A percentile compares a stretch with the other conserved stretches of the same genome.
Conservation (phyloP, 345 rosid genomes). For the Eutrema heterophyllum region DNA sequence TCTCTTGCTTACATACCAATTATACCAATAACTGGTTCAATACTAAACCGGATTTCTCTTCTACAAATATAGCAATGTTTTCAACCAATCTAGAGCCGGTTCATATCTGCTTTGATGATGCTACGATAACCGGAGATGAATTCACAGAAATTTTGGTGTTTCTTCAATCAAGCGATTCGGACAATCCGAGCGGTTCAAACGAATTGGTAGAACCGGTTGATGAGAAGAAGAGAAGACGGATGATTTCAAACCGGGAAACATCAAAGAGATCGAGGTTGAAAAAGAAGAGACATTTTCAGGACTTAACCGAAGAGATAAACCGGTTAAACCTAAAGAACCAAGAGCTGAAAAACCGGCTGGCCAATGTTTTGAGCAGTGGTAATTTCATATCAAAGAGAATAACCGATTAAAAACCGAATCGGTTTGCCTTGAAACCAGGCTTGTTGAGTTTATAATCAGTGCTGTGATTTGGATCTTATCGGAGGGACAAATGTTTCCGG, state of each 20-base stretch:
- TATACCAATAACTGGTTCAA: constrained; percentile 10
- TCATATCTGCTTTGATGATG: constrained; percentile 31
- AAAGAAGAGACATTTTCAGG: constrained; percentile 69
- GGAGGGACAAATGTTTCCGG: constrained; percentile 87
- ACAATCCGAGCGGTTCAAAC: constrained; percentile 41
- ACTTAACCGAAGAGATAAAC: constrained; percentile 45
- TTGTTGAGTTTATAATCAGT: constrained; percentile 51
- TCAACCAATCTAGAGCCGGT: constrained; percentile 37
- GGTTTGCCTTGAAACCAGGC: constrained; percentile 39
- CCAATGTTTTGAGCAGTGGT: constrained; percentile 33
- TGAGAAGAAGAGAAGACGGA: constrained; percentile 66
- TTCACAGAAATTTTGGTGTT: constrained; percentile 47
- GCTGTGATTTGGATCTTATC: constrained; percentile 74
- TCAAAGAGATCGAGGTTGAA: constrained; percentile 79
- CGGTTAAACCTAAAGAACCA: constrained; percentile 44
- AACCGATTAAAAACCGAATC: constrained; percentile 52
- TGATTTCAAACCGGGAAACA: constrained; percentile 82
- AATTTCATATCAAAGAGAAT: constrained; percentile 45
- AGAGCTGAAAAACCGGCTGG: constrained; percentile 49
- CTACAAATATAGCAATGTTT: constrained; percentile 32
- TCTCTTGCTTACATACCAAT: constrained; percentile 26
- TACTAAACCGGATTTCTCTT: neutral
- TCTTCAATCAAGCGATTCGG: constrained; percentile 31
- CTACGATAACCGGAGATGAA: constrained; percentile 35
- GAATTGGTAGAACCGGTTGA: constrained; percentile 33